A percentile compares a stretch with the other conserved stretches of the same genome.
phyloP scores from a whole-genome alignment of 2,329 filamentous ascomycete species.

The Didymella keratinophila region DNA sequence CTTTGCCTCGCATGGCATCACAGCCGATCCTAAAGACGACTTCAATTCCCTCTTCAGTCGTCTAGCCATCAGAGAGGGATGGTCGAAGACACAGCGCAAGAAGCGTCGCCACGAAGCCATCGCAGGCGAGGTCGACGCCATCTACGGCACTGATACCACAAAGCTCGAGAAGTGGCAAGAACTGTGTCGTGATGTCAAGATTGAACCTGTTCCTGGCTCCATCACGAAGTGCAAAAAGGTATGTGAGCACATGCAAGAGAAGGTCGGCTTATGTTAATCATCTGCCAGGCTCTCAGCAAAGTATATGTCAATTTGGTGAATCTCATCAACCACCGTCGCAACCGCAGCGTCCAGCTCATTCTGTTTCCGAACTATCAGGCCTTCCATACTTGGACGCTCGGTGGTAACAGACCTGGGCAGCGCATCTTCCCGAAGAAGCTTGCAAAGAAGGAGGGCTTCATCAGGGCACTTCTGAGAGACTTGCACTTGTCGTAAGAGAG shows the following conservation, averaged over 20 bases:
- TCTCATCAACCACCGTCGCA: constrained; percentile 35
- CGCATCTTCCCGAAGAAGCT: constrained; percentile 28
- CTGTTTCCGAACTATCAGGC: constrained; percentile 24
- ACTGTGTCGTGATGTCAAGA: constrained; percentile 29
- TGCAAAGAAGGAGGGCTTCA: constrained; percentile 37
- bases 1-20: constrained; percentile 23
- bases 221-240: constrained; percentile 40
- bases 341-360: constrained; percentile 19
- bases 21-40: constrained; percentile 9
- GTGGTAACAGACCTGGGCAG: neutral
- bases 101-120: constrained; percentile 13
- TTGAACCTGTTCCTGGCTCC: constrained; percentile 22
- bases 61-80: constrained; percentile 23
- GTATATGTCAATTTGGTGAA: constrained; percentile 36
- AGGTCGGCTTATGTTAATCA: neutral
- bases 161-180: constrained; percentile 34
- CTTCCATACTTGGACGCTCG: constrained; percentile 23
- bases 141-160: constrained; percentile 20
- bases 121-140: constrained; percentile 20
- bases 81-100: constrained; percentile 19
- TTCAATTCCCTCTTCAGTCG: constrained; percentile 27
- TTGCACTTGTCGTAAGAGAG: neutral
- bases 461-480: constrained; percentile 25
- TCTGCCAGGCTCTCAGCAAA: constrained; percentile 23
- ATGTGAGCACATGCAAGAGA: neutral